Evolutionary conservation across 331 rosid genomes (phyloP), one percentile per base, ranked within the genome.

Genomic region (Pyracantha coccinea): DNA sequence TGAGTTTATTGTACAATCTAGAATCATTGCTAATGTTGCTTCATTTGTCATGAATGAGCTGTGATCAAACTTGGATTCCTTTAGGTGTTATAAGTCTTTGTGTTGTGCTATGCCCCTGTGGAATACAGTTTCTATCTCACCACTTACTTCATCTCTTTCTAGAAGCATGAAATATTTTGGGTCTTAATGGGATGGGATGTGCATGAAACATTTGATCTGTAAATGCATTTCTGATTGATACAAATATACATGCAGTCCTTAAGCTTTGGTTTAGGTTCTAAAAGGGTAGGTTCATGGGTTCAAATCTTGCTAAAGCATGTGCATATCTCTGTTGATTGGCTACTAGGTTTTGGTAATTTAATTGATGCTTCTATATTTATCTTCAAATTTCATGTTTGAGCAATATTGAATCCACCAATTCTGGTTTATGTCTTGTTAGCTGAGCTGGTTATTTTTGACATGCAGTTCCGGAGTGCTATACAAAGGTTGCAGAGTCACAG

Each of bases 391-490:
- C n/a, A 31, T 55, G 4, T 77, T 62, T 52, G n/a, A 23, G 47
- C 24, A 52, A 44, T 75, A 45, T 28, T 28, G 53, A 1, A 50
- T 15, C 29, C 15, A 35, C n/a, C 19, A 55, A 6, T 71, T 77
- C 33, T 58, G 45, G 17, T 69, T 5, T 62, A 32, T 59, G 70
- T 57, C 71, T 59, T 80, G 74, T 81, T 69, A 62, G 33, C 66
- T 85, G 79, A 81, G 67, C 74, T 78, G 78, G 38, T 70, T 87
- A 83, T 77, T 53, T 32, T 69, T 78, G 73, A 35, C 62, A 41
- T 85, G 93, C 99, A 95, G 99, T 82, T 57, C 83, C 89, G 6
- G 99, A 92, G 68, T 83, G 20, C 47, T 90, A 33, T 72, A 87
- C 96, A 66, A 82, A 80, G 79, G 97, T 95, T 78, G 92, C 92